phyloP scores from a whole-genome alignment of 2,329 filamentous ascomycete species.

The Arthrobotrys sphaeroides region DNA sequence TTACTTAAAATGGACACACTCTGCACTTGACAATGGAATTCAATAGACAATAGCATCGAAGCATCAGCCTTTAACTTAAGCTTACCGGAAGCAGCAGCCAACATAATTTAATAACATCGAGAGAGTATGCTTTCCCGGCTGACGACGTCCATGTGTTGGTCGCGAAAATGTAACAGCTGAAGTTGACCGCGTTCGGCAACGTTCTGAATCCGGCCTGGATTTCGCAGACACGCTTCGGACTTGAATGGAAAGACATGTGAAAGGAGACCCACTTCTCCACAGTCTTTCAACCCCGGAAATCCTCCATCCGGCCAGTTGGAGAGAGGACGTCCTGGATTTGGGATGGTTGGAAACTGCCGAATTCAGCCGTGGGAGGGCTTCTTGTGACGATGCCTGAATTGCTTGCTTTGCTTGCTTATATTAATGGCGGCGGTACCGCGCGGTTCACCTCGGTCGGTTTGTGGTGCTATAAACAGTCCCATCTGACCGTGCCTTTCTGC shows the following conservation, averaged over 20 bases:
- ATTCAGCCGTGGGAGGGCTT: constrained; percentile 32
- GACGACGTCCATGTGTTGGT: no score
- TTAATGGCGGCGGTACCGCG: no score
- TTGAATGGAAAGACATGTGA: neutral
- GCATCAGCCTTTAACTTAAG: no score
- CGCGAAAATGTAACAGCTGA: neutral
- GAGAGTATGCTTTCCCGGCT: no score
- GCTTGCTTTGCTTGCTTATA: no score
- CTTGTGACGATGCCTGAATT: neutral
- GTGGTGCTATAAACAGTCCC: neutral
- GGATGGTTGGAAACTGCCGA: no score
- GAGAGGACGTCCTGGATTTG: no score
- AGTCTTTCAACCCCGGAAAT: neutral
- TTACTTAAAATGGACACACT: neutral
- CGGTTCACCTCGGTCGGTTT: no score
- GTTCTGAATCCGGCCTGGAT: constrained; percentile 5
- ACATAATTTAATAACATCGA: neutral
- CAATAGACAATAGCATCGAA: no score
- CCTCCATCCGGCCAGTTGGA: neutral
- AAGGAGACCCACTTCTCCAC: neutral
- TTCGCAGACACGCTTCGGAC: neutral
- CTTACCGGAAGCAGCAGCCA: no score
- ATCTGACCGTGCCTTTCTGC: no score
- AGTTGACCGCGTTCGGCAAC: constrained; percentile 26
- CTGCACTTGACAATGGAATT: no score